These are phyloP conservation scores for Ganoderma multipileum DNA, from an alignment of 1,284 basidiomycete genomes.

Conservation along the genomic window DNA sequence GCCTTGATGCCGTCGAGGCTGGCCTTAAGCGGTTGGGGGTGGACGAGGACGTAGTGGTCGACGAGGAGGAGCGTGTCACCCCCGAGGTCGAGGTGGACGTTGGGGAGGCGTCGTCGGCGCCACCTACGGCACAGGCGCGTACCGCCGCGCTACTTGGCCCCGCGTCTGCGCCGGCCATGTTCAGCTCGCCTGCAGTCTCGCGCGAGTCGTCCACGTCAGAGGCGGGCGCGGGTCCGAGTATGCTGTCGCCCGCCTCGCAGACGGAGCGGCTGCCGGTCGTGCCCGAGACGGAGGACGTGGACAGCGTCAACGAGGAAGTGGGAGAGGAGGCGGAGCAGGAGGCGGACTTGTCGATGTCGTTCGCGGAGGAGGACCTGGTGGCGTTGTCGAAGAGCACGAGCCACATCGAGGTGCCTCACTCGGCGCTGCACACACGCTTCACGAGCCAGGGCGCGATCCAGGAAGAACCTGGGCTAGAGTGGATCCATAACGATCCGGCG, in stretches of 20 bases:
- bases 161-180: conserved; percentile 25
- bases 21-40: conserved; percentile 73
- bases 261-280: conserved; percentile 53
- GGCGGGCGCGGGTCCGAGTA: conserved; percentile 8
- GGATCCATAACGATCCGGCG: conserved; percentile 63
- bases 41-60: conserved; percentile 58
- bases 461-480: conserved; percentile 61
- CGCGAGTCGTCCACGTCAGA: conserved; percentile 23
- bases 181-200: conserved; percentile 22
- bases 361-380: conserved; percentile 76
- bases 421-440: conserved; percentile 51
- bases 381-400: conserved; percentile 78
- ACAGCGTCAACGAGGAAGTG: background rate
- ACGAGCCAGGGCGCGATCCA: conserved; percentile 42
- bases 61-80: conserved; percentile 55
- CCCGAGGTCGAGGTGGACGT: conserved; percentile 42
- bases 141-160: conserved; percentile 12
- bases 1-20: conserved; percentile 81
- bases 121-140: background rate
- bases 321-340: conserved; percentile 27
- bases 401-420: conserved; percentile 59
- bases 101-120: conserved; percentile 31
- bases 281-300: conserved; percentile 46
- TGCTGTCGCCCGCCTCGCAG: conserved; percentile 35
- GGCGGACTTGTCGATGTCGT: conserved; percentile 48